Percentiles rank a stretch among this genome's conserved stretches.
Evolutionary conservation across 371 early-diverging fungal genomes (phyloP).

Genomic region (Mortierella sp.): DNA sequence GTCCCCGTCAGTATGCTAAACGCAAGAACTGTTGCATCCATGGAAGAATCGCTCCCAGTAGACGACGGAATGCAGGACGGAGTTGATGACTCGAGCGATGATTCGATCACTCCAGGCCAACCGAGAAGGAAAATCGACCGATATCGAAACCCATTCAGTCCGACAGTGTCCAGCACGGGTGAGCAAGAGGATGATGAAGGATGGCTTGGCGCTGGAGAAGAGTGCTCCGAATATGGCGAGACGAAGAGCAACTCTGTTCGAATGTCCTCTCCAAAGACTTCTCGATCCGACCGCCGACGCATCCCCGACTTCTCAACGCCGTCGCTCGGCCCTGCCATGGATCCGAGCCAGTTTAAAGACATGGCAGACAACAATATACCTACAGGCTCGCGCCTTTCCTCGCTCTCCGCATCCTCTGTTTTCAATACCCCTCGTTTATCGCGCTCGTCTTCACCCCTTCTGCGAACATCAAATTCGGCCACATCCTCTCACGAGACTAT

Average conservation of each 20-base stretch:
- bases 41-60: constrained; percentile 26
- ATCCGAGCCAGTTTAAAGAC: constrained; percentile 43
- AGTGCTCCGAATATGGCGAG: constrained; percentile 22
- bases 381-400: not conserved
- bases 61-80: constrained; percentile 3
- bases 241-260: constrained; percentile 48
- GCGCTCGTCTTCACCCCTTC: too few species aligned
- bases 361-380: not conserved
- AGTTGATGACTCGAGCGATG: constrained; percentile 14
- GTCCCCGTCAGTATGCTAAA: constrained; percentile 51
- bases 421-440: constrained; percentile 20
- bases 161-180: constrained; percentile 14
- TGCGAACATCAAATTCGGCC: too few species aligned
- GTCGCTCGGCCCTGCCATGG: constrained; percentile 42
- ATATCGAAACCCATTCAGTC: constrained; percentile 36
- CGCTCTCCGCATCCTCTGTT: constrained; percentile 12
- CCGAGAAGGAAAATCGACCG: constrained; percentile 34
- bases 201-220: constrained; percentile 32
- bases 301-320: constrained; percentile 25
- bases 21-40: constrained; percentile 13
- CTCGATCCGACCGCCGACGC: not conserved
- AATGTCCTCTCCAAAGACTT: constrained; percentile 18
- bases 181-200: constrained; percentile 46
- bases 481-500: too few species aligned
- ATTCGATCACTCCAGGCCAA: constrained; percentile 13